Conservation (phyloP, 371 early-diverging fungal species). For the Mucor circinelloides region DNA sequence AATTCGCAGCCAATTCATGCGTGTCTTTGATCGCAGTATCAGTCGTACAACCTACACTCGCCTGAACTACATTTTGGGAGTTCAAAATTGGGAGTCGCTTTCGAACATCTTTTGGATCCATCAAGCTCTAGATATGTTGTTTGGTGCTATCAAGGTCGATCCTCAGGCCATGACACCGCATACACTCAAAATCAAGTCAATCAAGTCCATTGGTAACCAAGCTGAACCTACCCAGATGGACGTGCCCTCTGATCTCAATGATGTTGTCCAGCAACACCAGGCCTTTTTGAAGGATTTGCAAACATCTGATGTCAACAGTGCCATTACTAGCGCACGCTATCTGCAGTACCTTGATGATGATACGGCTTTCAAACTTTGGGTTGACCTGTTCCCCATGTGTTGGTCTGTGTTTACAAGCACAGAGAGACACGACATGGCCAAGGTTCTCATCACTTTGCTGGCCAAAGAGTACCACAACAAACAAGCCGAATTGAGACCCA, state of each 20-base stretch:
- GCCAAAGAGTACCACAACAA: constrained; percentile 90
- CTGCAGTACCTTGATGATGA: constrained; percentile 75
- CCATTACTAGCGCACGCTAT: constrained; percentile 60
- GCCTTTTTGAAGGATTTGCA: constrained; percentile 65
- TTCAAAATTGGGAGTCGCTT: constrained; percentile 96
- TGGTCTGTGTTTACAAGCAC: constrained; percentile 74
- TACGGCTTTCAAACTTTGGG: constrained; percentile 82
- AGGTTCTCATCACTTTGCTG: constrained; percentile 79
- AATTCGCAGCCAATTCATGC: constrained; percentile 79
- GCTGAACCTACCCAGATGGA: constrained; percentile 9
- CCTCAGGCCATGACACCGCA: constrained; percentile 40
- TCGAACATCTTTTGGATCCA: constrained; percentile 88
- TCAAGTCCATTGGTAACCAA: constrained; percentile 38
- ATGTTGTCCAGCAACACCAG: constrained; percentile 51
- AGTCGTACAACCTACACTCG: constrained; percentile 68
- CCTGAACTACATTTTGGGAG: constrained; percentile 86
- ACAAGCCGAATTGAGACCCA: constrained; percentile 85
- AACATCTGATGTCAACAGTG: constrained; percentile 50
- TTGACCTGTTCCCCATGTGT: constrained; percentile 79
- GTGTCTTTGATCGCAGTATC: constrained; percentile 82
- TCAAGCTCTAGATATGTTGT: constrained; percentile 85
- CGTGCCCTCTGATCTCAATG: constrained; percentile 30
- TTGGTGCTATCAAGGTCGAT: constrained; percentile 67
- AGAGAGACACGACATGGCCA: constrained; percentile 86
- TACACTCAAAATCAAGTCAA: constrained; percentile 56